phyloP scores from a whole-genome alignment of 225 moss, liverwort and hornwort genomes.

The Rhytidiadelphus loreus region DNA sequence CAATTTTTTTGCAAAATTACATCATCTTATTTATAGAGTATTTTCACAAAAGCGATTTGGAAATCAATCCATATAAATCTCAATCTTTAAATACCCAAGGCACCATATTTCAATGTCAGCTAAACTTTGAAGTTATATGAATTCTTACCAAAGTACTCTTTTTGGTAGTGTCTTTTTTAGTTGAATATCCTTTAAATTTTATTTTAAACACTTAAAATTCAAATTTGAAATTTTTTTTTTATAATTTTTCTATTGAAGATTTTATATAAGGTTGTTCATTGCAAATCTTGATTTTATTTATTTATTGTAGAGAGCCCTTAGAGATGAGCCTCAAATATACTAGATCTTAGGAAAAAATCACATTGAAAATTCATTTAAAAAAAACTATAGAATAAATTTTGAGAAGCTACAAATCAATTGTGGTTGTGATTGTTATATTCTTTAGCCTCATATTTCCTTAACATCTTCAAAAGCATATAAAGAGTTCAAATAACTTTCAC shows the following conservation, averaged over 20 bases:
- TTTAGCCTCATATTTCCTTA: not conserved
- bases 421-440: fast-evolving
- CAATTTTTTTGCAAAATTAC: not conserved
- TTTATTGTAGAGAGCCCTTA: fast-evolving
- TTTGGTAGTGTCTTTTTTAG: not conserved
- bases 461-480: not conserved
- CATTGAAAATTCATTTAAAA: not conserved
- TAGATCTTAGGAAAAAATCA: not conserved
- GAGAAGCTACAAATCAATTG: fast-evolving
- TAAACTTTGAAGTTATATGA: not conserved
- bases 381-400: not conserved
- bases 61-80: not conserved
- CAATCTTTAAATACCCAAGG: not conserved
- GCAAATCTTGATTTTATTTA: not conserved
- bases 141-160: not conserved
- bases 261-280: not conserved
- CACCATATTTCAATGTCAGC: fast-evolving
- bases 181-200: not conserved
- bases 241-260: too few relatives aligned
- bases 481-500: not conserved
- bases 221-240: too few relatives aligned
- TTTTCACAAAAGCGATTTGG: not conserved
- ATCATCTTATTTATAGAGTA: not conserved
- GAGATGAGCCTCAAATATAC: not conserved
- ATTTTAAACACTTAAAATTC: not conserved